These are phyloP conservation scores for Scutellaria galericulata DNA, from an alignment of 257 asterid species.

Conservation along the genomic window DNA sequence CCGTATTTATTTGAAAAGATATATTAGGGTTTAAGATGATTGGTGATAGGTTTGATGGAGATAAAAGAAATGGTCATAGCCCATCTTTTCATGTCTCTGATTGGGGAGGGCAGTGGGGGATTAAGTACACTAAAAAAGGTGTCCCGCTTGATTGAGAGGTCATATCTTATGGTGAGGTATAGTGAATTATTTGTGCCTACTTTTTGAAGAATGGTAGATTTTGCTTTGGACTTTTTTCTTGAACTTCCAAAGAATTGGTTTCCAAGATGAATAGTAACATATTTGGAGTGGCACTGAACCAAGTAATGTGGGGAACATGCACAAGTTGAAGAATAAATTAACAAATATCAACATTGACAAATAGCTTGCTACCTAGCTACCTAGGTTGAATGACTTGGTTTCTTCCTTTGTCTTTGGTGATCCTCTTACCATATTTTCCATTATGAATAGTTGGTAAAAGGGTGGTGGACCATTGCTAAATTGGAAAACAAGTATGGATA, in stretches of 20 bases:
- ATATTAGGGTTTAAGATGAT: conserved; percentile 27
- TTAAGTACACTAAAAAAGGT: too few species aligned
- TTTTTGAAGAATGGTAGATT: background rate
- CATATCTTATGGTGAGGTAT: too few species aligned
- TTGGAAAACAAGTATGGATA: background rate
- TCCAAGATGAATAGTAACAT: conserved; percentile 19
- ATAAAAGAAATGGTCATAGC: conserved; percentile 48
- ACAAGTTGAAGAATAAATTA: conserved; percentile 42
- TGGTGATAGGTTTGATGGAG: conserved; percentile 54
- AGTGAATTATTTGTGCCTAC: too few species aligned
- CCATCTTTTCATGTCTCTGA: conserved; percentile 63
- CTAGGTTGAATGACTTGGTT: conserved; percentile 34
- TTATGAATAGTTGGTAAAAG: conserved; percentile 41
- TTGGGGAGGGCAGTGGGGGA: too few species aligned
- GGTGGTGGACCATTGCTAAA: conserved; percentile 50
- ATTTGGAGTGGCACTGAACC: conserved; percentile 35
- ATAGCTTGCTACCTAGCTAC: conserved; percentile 14
- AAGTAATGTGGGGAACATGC: conserved; percentile 64
- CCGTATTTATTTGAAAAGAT: too few species aligned
- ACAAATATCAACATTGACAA: background rate
- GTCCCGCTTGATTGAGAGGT: conserved; percentile 15
- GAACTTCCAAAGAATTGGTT: conserved; percentile 25
- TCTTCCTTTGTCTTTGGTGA: conserved; percentile 12
- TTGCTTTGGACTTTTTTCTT: conserved; percentile 19
- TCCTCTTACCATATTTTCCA: conserved; percentile 35